Conservation (phyloP, 805 yeast species). For the Candida pini region DNA sequence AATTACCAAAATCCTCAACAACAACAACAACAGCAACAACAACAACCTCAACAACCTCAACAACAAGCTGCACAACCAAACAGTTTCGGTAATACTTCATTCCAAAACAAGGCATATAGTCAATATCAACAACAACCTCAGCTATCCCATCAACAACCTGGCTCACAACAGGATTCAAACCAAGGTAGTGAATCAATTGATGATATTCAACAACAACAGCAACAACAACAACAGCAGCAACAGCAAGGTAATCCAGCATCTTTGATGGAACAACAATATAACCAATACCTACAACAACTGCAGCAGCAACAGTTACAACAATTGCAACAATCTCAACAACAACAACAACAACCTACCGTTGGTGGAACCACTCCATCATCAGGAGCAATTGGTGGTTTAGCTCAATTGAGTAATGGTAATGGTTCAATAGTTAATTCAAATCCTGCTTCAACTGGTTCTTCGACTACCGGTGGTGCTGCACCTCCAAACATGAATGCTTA, state of each 20-base stretch:
- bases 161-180: constrained; percentile 3
- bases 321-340: constrained; percentile 9
- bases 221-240: constrained; percentile 6
- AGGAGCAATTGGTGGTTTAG: constrained; percentile 11
- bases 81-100: constrained; percentile 16
- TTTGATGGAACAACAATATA: constrained; percentile 21
- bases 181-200: too few species aligned
- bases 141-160: background rate
- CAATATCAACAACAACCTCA: constrained; percentile 21
- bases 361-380: constrained; percentile 11
- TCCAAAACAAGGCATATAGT: constrained; percentile 24
- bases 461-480: constrained; percentile 5
- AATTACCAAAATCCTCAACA: constrained; percentile 22
- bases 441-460: constrained; percentile 14
- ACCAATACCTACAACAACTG: constrained; percentile 17
- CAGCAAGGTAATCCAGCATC: constrained; percentile 18
- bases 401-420: background rate
- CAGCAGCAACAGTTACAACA: constrained; percentile 15
- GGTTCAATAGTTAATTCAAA: constrained; percentile 9
- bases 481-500: constrained; percentile 13
- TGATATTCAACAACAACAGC: constrained; percentile 2
- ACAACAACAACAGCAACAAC: constrained; percentile 15
- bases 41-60: constrained; percentile 18
- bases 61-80: constrained; percentile 13
- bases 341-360: constrained; percentile 7